These are phyloP conservation scores for Barnettozyma botsteinii DNA, from an alignment of 805 yeast genomes.

Conservation along the genomic window DNA sequence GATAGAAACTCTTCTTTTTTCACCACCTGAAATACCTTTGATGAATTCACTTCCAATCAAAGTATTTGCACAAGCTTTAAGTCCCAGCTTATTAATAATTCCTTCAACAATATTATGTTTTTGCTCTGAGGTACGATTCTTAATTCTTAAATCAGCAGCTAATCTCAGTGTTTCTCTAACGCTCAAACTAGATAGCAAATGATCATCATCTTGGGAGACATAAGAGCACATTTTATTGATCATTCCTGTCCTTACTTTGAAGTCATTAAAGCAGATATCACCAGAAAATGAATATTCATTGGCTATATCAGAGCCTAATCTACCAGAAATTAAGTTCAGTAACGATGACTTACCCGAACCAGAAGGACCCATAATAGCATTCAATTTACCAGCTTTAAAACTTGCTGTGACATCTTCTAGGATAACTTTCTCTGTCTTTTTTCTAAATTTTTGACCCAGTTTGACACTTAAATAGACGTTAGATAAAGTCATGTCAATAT, in stretches of 20 bases:
- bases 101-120: slow-evolving; percentile 46
- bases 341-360: slow-evolving; percentile 75
- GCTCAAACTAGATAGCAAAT: slow-evolving; percentile 63
- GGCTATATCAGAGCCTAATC: slow-evolving; percentile 36
- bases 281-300: slow-evolving; percentile 34
- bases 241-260: slow-evolving; percentile 31
- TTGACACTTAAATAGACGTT: slow-evolving; percentile 16
- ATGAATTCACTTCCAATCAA: slow-evolving; percentile 56
- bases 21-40: slow-evolving; percentile 77
- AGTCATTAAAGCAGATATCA: slow-evolving; percentile 37
- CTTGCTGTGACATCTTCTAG: slow-evolving; percentile 18
- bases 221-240: slow-evolving; percentile 56
- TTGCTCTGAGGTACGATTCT: slow-evolving; percentile 36
- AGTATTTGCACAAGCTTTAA: slow-evolving; percentile 68
- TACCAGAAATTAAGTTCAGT: slow-evolving; percentile 55
- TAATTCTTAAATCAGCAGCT: slow-evolving; percentile 66
- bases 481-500: slow-evolving; percentile 14
- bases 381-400: slow-evolving; percentile 38
- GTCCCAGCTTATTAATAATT: slow-evolving; percentile 62
- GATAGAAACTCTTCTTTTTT: slow-evolving; percentile 77
- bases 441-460: not conserved
- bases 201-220: slow-evolving; percentile 79
- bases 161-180: slow-evolving; percentile 70
- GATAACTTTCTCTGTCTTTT: slow-evolving; percentile 14
- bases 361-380: slow-evolving; percentile 78